A percentile compares a stretch with the other conserved stretches of the same genome.
phyloP scores from a whole-genome alignment of 169 alveolate genomes.

The Cryptosporidium ubiquitum region DNA sequence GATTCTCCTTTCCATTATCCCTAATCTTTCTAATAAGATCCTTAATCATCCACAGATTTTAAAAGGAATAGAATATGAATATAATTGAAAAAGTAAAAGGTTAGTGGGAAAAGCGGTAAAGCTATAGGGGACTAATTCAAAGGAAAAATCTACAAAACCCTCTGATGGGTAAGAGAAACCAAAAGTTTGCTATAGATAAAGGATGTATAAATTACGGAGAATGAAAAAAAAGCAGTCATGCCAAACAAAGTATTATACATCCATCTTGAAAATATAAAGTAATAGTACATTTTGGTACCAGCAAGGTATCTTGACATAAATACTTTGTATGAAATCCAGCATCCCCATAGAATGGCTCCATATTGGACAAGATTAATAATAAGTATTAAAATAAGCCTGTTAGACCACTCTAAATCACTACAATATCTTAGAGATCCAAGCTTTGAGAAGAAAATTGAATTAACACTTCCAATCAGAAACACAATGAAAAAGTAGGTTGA shows the following conservation, averaged over 20 bases:
- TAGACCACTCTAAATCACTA: conserved; percentile 67
- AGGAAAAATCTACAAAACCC: conserved; percentile 17
- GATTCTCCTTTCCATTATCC: background rate
- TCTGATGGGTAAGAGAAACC: conserved; percentile 54
- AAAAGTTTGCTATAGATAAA: conserved; percentile 48
- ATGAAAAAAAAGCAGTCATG: conserved; percentile 60
- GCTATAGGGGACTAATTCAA: background rate
- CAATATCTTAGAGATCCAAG: conserved; percentile 63
- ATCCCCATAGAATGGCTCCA: conserved; percentile 71
- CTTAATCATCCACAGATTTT: background rate
- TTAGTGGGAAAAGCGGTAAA: background rate
- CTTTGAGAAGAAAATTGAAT: conserved; percentile 52
- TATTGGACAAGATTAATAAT: conserved; percentile 50
- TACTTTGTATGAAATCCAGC: conserved; percentile 69
- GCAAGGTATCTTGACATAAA: conserved; percentile 68
- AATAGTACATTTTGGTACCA: conserved; percentile 65
- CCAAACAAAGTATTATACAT: conserved; percentile 69
- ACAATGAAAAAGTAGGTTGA: conserved; percentile 60
- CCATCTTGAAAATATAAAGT: conserved; percentile 69
- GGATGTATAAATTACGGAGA: conserved; percentile 60
- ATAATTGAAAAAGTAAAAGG: background rate
- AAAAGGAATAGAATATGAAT: too few species aligned
- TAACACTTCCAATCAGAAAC: conserved; percentile 59
- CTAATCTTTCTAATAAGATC: conserved; percentile 17
- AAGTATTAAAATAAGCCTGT: conserved; percentile 37